Evolutionary conservation across 2,329 filamentous ascomycete genomes (phyloP), one percentile per base, ranked within the genome.

Genomic region (Thielaviopsis populi): DNA sequence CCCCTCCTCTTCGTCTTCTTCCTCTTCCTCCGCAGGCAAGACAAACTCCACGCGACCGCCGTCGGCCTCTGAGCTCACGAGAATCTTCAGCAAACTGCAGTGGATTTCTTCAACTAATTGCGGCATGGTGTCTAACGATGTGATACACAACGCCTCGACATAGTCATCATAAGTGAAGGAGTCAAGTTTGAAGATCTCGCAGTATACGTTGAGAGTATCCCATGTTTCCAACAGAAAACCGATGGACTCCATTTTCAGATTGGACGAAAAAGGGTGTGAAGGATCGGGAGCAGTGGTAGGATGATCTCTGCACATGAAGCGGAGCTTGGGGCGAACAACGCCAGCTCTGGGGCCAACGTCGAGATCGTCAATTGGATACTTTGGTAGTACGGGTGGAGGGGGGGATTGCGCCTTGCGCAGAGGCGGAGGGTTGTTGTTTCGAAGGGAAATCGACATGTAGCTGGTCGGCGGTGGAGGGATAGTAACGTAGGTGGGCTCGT

Each of bases 141-240:
- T 82, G 65, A 91, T 86, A 59, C 85, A 81, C 79, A 99, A 85
- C 0, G 91, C 87, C 72, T 97, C 88, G 3, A 96, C 80, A 70
- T 91, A 97, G 73, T 99, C 94, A 72, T 99, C 94, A 70, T 97
- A 95, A 0, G 92, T 97, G 71, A 99, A 99, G 0, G 92, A 97
- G 73, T 99, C 94, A 30, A 99, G 80, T 70, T 89, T 84, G 71
- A 95, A 95, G 19, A 96, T 87, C 70, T 96, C 90, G 71, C 91
- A 95, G 72, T 96, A 96, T n/a, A 99, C 92, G 70, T 96, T 99
- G 41, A 99, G 79, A 0, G 91, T 96, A 69, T 96, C 91, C 94
- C 94, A 99, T 0, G 89, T 89, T 74, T 96, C 92, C 27, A 99
- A 76, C 17, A 97, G 77, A 1, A 84, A 81, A 0, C 91, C 91